A percentile compares a stretch with the other conserved stretches of the same genome.
Evolutionary conservation across 306 rosid species (phyloP).

Genomic region (Nissolia schottii): DNA sequence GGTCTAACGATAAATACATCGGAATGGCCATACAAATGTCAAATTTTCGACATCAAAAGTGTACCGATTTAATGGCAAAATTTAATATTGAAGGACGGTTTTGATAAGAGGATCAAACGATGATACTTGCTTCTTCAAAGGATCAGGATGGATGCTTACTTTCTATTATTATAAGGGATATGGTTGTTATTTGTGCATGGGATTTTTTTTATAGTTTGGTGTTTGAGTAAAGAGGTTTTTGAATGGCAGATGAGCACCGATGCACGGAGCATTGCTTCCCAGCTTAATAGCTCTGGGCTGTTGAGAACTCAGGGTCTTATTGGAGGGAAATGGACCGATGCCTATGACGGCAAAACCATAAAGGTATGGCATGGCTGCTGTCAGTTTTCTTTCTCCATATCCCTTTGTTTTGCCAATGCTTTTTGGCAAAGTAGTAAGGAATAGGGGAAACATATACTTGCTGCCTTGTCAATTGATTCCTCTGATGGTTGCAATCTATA

Average conservation of each 20-base stretch:
- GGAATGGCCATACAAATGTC: not conserved
- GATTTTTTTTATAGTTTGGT: not conserved
- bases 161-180: not conserved
- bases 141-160: not conserved
- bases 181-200: constrained; percentile 6
- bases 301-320: constrained; percentile 87
- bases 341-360: constrained; percentile 78
- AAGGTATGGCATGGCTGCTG: constrained; percentile 41
- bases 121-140: not conserved
- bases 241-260: constrained; percentile 63
- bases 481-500: not conserved
- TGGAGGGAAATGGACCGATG: constrained; percentile 88
- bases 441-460: not conserved
- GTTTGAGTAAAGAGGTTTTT: constrained; percentile 20
- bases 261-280: constrained; percentile 47
- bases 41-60: not conserved
- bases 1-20: not conserved
- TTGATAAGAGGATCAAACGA: not conserved
- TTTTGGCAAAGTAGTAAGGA: constrained; percentile 1
- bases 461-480: constrained; percentile 5
- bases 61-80: not conserved
- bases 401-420: not conserved
- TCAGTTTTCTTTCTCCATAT: not conserved
- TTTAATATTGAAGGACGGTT: not conserved
- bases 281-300: constrained; percentile 63